Evolutionary conservation across 164 flowering plant genomes (phyloP).

Genomic region (Vitis labrusca): DNA sequence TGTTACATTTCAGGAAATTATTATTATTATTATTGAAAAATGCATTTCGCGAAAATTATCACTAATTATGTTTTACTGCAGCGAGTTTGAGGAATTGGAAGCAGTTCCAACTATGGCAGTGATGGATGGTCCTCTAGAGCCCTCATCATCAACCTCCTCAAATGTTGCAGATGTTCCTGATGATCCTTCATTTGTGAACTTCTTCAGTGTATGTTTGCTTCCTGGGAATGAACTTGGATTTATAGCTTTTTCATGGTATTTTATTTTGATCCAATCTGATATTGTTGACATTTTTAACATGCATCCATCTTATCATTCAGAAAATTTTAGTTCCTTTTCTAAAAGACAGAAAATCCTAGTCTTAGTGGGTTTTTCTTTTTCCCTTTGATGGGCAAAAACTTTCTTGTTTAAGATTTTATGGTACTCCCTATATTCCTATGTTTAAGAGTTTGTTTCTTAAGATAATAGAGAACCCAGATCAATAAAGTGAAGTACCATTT

Average conservation of each 20-base stretch:
- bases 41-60: not conserved
- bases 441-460: too few relatives aligned
- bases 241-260: not conserved
- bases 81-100: conserved; percentile 93
- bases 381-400: too few relatives aligned
- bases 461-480: too few relatives aligned
- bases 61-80: conserved; percentile 22
- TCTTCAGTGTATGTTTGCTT: conserved; percentile 70
- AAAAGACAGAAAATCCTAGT: too few relatives aligned
- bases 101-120: conserved; percentile 84
- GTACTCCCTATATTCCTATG: too few relatives aligned
- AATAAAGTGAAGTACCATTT: too few relatives aligned
- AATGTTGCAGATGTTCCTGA: conserved; percentile 57
- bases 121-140: conserved; percentile 93
- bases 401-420: too few relatives aligned
- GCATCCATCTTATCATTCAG: too few relatives aligned
- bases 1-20: not conserved
- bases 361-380: too few relatives aligned
- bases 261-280: not conserved
- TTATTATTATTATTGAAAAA: not conserved
- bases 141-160: conserved; percentile 53
- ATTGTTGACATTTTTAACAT: not conserved
- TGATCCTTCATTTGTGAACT: conserved; percentile 78
- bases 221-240: not conserved
- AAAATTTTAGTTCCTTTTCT: too few relatives aligned